Conservation (phyloP, 1,139 yeast species). For the Protomyces inundatus region DNA sequence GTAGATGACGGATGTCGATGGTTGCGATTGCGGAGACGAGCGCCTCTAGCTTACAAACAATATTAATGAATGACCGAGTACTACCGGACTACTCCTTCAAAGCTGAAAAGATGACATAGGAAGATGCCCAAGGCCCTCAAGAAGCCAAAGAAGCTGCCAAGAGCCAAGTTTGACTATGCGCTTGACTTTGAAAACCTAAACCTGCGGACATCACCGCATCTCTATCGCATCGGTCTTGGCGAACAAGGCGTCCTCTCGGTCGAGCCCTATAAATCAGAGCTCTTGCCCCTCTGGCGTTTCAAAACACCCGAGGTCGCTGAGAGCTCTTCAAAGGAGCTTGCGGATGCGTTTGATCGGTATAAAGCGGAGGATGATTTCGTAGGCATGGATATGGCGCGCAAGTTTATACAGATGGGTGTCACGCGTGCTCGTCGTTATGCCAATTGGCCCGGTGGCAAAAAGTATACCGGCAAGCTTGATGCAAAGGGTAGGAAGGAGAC, state of each 20-base stretch:
- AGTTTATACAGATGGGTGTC: constrained; percentile 26
- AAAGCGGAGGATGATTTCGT: constrained; percentile 6
- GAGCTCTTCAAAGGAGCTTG: background rate
- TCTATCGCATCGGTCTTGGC: constrained; percentile 19
- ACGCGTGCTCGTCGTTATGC: constrained; percentile 25
- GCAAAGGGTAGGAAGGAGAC: constrained; percentile 12
- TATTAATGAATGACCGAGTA: too few species aligned
- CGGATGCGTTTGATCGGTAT: constrained; percentile 10
- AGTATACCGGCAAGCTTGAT: constrained; percentile 17
- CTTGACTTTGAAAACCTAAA: constrained; percentile 8
- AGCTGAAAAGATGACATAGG: too few species aligned
- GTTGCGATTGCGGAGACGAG: background rate
- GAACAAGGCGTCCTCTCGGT: constrained; percentile 23
- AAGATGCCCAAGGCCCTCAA: background rate
- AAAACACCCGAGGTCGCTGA: constrained; percentile 19
- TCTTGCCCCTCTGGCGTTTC: constrained; percentile 22
- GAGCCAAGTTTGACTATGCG: constrained; percentile 17
- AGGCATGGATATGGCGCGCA: constrained; percentile 25
- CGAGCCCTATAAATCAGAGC: constrained; percentile 24
- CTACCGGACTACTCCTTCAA: too few species aligned
- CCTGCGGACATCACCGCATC: constrained; percentile 9
- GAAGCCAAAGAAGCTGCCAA: background rate
- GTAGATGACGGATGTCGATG: background rate
- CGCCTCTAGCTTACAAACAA: too few species aligned
- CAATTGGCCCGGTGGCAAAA: constrained; percentile 21